Evolutionary conservation across 78 protist genomes (phyloP).

Genomic region (Cavenderia fasciculata): DNA sequence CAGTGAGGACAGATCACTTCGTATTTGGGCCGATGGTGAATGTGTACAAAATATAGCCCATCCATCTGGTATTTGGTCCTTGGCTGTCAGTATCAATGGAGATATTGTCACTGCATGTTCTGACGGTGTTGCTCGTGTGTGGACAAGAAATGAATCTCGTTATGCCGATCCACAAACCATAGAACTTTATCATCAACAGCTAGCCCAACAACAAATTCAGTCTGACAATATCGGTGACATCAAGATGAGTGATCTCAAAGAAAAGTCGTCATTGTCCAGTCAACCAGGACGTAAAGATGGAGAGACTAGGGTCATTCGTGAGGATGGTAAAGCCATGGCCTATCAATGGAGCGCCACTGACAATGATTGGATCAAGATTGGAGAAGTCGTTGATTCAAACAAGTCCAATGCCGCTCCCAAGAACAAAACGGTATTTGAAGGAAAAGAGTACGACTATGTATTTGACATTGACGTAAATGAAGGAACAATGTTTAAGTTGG

Average conservation of each 20-base stretch:
- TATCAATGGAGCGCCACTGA: conserved; percentile 50
- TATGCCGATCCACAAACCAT: conserved; percentile 18
- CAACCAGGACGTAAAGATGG: conserved; percentile 84
- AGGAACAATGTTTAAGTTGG: conserved; percentile 76
- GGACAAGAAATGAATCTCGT: conserved; percentile 8
- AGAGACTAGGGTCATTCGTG: conserved; percentile 63
- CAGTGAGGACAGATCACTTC: conserved; percentile 80
- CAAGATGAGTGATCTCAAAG: conserved; percentile 41
- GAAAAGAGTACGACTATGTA: conserved; percentile 89
- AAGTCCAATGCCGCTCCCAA: neutral
- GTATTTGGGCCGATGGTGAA: conserved; percentile 70
- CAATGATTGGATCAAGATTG: conserved; percentile 80
- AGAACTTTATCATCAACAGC: neutral
- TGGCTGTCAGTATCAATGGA: conserved; percentile 51
- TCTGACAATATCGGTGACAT: conserved; percentile 80
- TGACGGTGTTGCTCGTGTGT: conserved; percentile 85
- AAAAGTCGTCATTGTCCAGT: neutral
- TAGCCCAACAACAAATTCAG: conserved; percentile 27
- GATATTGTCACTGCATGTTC: conserved; percentile 82
- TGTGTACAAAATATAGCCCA: conserved; percentile 82
- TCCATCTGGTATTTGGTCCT: conserved; percentile 85
- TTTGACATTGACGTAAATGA: conserved; percentile 88
- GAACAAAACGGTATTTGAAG: conserved; percentile 46
- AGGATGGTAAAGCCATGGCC: conserved; percentile 63
- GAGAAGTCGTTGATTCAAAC: conserved; percentile 80